Percentiles rank a stretch among this genome's conserved stretches.
Evolutionary conservation across 345 rosid genomes (phyloP).

Genomic region (Atalantia buxifolia): DNA sequence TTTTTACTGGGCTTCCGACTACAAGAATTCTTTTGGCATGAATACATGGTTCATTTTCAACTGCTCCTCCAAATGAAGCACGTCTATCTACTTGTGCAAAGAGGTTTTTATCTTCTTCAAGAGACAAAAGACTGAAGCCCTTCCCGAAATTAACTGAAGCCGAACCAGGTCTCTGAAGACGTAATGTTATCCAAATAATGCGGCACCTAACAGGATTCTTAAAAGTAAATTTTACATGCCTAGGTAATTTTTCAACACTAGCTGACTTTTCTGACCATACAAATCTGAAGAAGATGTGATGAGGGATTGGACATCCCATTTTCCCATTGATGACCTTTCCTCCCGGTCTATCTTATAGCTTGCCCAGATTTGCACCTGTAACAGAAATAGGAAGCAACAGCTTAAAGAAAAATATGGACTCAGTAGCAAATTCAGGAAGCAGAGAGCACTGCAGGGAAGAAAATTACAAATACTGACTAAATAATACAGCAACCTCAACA

Average conservation of each 20-base stretch:
- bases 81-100: constrained; percentile 68
- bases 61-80: constrained; percentile 81
- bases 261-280: constrained; percentile 60
- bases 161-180: constrained; percentile 79
- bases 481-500: neutral
- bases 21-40: constrained; percentile 84
- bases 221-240: constrained; percentile 79
- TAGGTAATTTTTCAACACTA: constrained; percentile 54
- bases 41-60: constrained; percentile 66
- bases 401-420: too few relatives aligned
- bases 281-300: constrained; percentile 62
- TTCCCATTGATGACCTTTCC: constrained; percentile 80
- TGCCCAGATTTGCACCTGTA: constrained; percentile 94
- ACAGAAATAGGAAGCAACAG: constrained; percentile 13
- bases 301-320: constrained; percentile 89
- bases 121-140: constrained; percentile 65
- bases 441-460: neutral
- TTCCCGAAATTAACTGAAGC: constrained; percentile 69
- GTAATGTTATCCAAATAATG: constrained; percentile 77
- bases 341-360: constrained; percentile 78
- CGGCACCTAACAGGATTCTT: constrained; percentile 78
- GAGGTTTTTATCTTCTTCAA: constrained; percentile 91
- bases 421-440: neutral
- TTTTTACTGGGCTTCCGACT: constrained; percentile 55
- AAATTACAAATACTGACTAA: neutral